Conservation (phyloP, 805 yeast genomes). For the Priceomyces fermenticarens region DNA sequence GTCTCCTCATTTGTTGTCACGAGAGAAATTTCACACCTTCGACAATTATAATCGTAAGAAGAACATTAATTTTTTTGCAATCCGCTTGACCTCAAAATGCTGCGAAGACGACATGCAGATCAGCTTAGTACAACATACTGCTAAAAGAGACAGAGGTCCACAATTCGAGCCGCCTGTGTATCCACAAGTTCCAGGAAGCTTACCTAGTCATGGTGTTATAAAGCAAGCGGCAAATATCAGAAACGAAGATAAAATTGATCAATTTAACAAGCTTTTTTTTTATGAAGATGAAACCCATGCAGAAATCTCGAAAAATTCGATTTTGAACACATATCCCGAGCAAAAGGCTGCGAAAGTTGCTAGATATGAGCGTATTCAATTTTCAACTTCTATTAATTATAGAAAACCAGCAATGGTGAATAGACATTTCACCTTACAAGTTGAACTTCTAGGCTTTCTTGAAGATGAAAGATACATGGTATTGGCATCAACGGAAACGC, state of each 20-base stretch:
- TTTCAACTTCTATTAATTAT: slow-evolving; percentile 52
- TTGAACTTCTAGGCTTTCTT: slow-evolving; percentile 48
- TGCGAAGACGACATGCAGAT: slow-evolving; percentile 48
- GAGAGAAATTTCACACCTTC: slow-evolving; percentile 30
- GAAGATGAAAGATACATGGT: slow-evolving; percentile 31
- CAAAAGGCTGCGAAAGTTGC: slow-evolving; percentile 55
- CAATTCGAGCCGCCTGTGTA: slow-evolving; percentile 56
- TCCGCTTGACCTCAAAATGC: slow-evolving; percentile 51
- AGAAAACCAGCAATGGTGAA: slow-evolving; percentile 41
- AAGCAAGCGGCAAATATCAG: slow-evolving; percentile 62
- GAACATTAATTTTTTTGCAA: slow-evolving; percentile 47
- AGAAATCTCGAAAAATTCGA: slow-evolving; percentile 8
- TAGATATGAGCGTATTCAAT: slow-evolving; percentile 66
- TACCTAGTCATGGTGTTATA: slow-evolving; percentile 57
- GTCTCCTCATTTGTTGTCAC: slow-evolving; percentile 24
- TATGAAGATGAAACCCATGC: slow-evolving; percentile 21
- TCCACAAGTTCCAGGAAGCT: slow-evolving; percentile 53
- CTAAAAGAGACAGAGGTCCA: slow-evolving; percentile 73
- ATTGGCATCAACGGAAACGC: slow-evolving; percentile 50
- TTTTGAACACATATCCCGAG: slow-evolving; percentile 45
- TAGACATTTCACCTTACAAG: slow-evolving; percentile 49
- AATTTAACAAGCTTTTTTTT: slow-evolving; percentile 50
- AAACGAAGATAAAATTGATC: slow-evolving; percentile 50
- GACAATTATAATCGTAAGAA: slow-evolving; percentile 14
- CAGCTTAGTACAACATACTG: slow-evolving; percentile 63